Evolutionary conservation across 2,329 filamentous ascomycete species (phyloP).

Genomic region (Rachicladosporium sp.): DNA sequence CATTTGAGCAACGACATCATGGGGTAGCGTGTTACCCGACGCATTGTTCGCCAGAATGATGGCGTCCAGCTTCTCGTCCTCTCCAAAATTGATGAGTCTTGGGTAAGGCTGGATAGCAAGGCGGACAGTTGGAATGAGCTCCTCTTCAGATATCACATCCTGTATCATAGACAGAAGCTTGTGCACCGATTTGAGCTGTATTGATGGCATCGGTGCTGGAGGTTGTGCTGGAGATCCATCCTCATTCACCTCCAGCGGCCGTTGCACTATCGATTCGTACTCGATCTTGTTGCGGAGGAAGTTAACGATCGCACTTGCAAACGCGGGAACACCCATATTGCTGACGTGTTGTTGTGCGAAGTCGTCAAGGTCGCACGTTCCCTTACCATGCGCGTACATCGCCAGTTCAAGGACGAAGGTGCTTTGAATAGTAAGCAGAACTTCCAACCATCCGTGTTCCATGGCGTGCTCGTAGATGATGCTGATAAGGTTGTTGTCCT

Average conservation of each 20-base stretch:
- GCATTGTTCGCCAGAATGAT: constrained; percentile 78
- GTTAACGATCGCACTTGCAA: constrained; percentile 60
- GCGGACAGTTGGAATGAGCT: constrained; percentile 70
- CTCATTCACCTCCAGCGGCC: constrained; percentile 30
- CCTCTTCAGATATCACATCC: constrained; percentile 48
- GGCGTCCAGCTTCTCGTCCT: constrained; percentile 63
- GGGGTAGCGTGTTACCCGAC: constrained; percentile 67
- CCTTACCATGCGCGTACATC: constrained; percentile 69
- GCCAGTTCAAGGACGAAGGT: constrained; percentile 81
- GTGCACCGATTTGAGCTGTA: constrained; percentile 64
- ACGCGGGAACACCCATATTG: constrained; percentile 32
- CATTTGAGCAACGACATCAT: constrained; percentile 78
- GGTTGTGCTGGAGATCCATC: neutral
- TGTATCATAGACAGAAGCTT: constrained; percentile 64
- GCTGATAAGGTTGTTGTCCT: constrained; percentile 54
- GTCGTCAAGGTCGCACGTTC: constrained; percentile 64
- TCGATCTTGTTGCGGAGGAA: constrained; percentile 78
- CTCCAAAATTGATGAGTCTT: constrained; percentile 88
- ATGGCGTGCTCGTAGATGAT: constrained; percentile 68
- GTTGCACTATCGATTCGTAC: constrained; percentile 63
- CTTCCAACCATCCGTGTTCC: constrained; percentile 72
- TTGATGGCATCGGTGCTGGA: neutral
- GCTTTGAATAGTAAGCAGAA: constrained; percentile 64
- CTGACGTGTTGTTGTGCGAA: constrained; percentile 61
- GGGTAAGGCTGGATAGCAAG: constrained; percentile 88